phyloP scores from a whole-genome alignment of 257 asterid genomes.

The Catharanthus roseus region DNA sequence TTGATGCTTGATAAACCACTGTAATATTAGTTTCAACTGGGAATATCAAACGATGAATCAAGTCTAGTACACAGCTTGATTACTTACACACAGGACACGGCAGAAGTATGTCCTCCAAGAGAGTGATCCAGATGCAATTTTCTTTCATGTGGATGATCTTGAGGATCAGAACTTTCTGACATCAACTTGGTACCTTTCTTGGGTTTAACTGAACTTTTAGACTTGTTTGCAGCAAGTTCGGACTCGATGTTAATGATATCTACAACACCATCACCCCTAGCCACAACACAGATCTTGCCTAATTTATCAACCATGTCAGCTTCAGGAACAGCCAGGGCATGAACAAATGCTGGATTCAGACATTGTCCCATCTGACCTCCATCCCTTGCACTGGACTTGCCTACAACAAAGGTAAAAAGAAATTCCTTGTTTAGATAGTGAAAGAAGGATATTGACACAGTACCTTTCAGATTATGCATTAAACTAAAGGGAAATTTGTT shows the following conservation, averaged over 20 bases:
- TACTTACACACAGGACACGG: conserved; percentile 91
- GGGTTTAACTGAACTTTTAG: conserved; percentile 43
- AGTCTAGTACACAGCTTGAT: background rate
- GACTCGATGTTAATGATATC: conserved; percentile 56
- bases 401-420: conserved; percentile 20
- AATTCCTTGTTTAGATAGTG: background rate
- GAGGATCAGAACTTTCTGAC: conserved; percentile 31
- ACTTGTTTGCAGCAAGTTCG: conserved; percentile 42
- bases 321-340: conserved; percentile 75
- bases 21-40: background rate
- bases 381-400: conserved; percentile 37
- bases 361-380: conserved; percentile 56
- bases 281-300: conserved; percentile 82
- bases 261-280: conserved; percentile 88
- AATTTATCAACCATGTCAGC: conserved; percentile 60
- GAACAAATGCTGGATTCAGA: conserved; percentile 84
- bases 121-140: conserved; percentile 60
- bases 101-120: conserved; percentile 78
- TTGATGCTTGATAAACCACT: background rate
- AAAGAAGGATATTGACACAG: background rate
- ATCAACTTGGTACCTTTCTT: conserved; percentile 37
- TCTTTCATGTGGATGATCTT: conserved; percentile 23
- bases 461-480: background rate
- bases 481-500: background rate
- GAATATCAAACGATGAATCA: background rate